Base-by-base conservation (phyloP, 345 rosid species). In the Syzygium aromaticum region DNA sequence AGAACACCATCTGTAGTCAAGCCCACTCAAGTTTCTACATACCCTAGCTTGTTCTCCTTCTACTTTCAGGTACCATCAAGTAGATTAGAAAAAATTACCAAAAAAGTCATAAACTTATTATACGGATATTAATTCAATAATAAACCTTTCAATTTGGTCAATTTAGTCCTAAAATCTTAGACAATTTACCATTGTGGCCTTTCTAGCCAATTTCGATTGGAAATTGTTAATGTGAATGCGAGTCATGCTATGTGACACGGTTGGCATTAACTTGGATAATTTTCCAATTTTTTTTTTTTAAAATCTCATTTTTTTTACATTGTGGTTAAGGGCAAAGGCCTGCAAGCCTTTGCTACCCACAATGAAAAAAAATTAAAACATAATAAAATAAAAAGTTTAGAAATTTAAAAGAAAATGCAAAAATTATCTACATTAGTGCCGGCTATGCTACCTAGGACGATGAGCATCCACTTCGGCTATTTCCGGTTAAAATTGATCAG, bases 391-490 rank as follows among this genome's bases (percentile, higher is more conserved):
- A n/a, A 3, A 61, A n/a, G n/a, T 28, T 28, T 7, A 64, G 3
- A 7, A 54, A 16, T 30, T 63, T 40, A 16, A 21, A 67, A 33
- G 16, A 67, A 67, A 14, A 14, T 64, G 17, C 28, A 57, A 57
- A 25, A n/a, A 61, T n/a, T 61, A n/a, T 67, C 13, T 11, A 30
- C 13, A 67, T 67, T 4, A 30, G 40, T 3, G 10, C 1, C 2
- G 3, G 1, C 11, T 0, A 0, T 30, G 1, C 7, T 3, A 8
- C 22, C 1, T 67, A 67, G 13, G 13, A 33, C 1, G 5, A 0
- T 2, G 2, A 1, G 1, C 5, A 1, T 67, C 4, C 7, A 33
- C 19, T 1, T 73, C 11, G 17, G 12, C 0, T 0, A 19, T 73
- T 33, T 73, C 9, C 0, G 0, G 6, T 0, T 8, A 73, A 8